Evolutionary conservation across 768 basidiomycete species (phyloP), one percentile per base, ranked within the genome.

Genomic region (Xerocomellus amylosporus): DNA sequence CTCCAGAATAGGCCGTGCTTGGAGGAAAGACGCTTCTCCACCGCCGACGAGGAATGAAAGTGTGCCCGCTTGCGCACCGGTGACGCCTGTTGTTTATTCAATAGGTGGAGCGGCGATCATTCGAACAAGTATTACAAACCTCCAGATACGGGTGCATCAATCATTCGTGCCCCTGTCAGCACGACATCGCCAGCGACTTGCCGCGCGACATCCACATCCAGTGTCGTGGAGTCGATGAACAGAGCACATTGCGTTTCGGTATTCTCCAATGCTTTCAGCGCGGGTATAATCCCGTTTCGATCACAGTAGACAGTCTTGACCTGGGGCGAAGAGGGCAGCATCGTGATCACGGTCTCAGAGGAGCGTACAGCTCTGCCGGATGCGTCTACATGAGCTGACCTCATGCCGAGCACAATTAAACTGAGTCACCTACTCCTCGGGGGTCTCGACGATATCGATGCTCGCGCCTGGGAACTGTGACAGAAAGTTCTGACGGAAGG

Each of bases 71-170:
- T 86, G 85, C 10, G 95, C 95, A 30, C 93, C 95, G 14, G 87
- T 76, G 10, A 93, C 90, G 33, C 93, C 88, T 91, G 57, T 47
- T 34, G 42, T 39, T 39, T 8, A 30, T 40, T 61, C 42, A 65
- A 28, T 31, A 33, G 37, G 15, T 46, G 50, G 24, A 9, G n/a
- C 41, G 43, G 26, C 28, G 37, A 51, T 28, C 46, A 49, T 47
- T 19, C 17, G 26, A 50, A 41, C 15, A 51, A 46, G n/a, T n/a
- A n/a, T n/a, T 38, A 71, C 83, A 51, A 66, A 88, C 92, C 94
- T 52, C 95, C 95, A 45, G 92, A 94, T 1, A 98, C 94, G 3
- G 95, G 95, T 6, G 95, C 93, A 67, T 98, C 95, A 20, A 97
- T 78, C 84, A 97, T 93, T 38, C 72, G 72, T 8, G 86, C 90